A percentile compares a stretch with the other conserved stretches of the same genome.
These are phyloP conservation scores for Rhizopus sp. DNA, from an alignment of 371 early-diverging fungal species.

Conservation along the genomic window DNA sequence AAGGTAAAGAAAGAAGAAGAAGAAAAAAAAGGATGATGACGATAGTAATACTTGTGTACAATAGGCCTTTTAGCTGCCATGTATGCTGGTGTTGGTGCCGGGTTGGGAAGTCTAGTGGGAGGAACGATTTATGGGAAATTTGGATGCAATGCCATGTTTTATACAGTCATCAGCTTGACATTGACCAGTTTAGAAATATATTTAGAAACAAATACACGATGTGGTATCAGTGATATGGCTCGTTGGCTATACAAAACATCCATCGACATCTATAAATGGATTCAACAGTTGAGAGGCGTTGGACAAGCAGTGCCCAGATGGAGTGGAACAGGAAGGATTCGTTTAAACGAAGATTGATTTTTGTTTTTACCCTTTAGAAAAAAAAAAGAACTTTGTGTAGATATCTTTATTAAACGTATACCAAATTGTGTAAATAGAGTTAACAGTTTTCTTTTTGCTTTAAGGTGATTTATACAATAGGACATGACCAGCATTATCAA, in stretches of 20 bases:
- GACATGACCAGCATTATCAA: conserved; percentile 69
- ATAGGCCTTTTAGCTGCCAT: conserved; percentile 51
- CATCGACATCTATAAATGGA: conserved; percentile 31
- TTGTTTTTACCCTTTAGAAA: background rate
- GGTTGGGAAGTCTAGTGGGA: conserved; percentile 48
- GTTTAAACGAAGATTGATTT: conserved; percentile 31
- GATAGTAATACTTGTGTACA: background rate
- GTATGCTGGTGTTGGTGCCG: conserved; percentile 56
- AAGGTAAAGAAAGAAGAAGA: conserved; percentile 31
- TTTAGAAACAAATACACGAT: conserved; percentile 49
- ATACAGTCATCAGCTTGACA: conserved; percentile 44
- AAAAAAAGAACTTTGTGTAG: background rate
- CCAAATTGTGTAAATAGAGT: too few species aligned
- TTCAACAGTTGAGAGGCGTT: conserved; percentile 41
- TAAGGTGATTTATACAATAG: conserved; percentile 50
- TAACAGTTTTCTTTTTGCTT: background rate
- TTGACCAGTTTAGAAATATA: conserved; percentile 43
- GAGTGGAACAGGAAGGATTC: conserved; percentile 46
- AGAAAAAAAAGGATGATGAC: too few species aligned
- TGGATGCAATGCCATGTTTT: conserved; percentile 51
- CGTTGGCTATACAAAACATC: conserved; percentile 29
- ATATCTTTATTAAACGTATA: conserved; percentile 1
- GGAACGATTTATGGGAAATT: conserved; percentile 47
- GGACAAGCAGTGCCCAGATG: conserved; percentile 52
- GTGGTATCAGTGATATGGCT: conserved; percentile 41